Conservation (phyloP, 257 asterid species). For the Przewalskia tangutica region DNA sequence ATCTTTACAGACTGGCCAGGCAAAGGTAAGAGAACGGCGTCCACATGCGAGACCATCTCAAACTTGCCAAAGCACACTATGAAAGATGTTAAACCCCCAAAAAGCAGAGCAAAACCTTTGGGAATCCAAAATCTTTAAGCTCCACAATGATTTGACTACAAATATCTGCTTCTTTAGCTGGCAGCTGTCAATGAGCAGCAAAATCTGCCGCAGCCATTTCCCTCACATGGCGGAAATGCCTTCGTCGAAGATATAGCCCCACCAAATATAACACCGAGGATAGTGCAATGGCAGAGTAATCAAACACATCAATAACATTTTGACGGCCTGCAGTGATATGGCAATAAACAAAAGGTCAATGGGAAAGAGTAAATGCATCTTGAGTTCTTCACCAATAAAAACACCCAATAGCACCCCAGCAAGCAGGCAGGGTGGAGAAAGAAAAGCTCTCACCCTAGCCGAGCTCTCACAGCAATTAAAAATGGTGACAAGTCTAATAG, state of each 20-base stretch:
- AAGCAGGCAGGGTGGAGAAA: background rate
- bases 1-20: background rate
- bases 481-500: background rate
- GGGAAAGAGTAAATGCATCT: background rate
- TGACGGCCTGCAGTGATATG: conserved; percentile 35
- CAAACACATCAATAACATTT: conserved; percentile 40
- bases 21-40: background rate
- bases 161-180: background rate
- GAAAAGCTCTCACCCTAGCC: background rate
- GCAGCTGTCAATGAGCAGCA: background rate
- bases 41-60: background rate
- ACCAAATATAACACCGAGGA: conserved; percentile 35
- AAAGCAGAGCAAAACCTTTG: background rate
- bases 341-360: background rate
- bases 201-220: conserved; percentile 27
- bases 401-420: background rate
- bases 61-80: background rate
- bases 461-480: background rate
- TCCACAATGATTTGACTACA: background rate
- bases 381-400: background rate
- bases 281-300: conserved; percentile 42
- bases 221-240: conserved; percentile 41
- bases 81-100: background rate
- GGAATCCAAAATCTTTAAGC: background rate
- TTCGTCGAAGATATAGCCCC: conserved; percentile 39